Evolutionary conservation across 2,329 filamentous ascomycete genomes (phyloP).

Genomic region (Apiospora marii): DNA sequence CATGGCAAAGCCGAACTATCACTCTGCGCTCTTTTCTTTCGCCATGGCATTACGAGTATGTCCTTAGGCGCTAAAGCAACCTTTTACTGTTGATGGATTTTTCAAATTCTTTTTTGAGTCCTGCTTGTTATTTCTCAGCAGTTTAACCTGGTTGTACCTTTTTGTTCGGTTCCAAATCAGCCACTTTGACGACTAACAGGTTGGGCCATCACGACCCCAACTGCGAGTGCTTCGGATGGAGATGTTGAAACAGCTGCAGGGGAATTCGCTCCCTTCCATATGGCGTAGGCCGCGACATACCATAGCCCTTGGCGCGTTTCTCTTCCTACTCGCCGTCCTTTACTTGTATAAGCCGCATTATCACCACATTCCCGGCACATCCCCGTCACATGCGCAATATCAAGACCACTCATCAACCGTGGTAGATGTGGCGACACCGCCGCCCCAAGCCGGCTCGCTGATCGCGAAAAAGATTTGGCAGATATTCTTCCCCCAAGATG

Average conservation of each 20-base stretch:
- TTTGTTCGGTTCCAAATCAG: background rate
- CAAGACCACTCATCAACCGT: background rate
- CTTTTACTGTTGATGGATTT: background rate
- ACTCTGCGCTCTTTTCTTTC: background rate
- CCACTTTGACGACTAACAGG: background rate
- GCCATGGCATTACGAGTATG: background rate
- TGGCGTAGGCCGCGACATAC: constrained; percentile 1
- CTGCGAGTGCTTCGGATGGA: background rate
- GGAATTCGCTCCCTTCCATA: constrained; percentile 9
- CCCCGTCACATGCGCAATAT: background rate
- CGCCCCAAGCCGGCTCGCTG: background rate
- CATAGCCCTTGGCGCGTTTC: background rate
- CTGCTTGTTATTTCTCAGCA: background rate
- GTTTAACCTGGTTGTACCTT: background rate
- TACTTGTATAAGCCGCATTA: background rate
- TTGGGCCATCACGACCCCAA: background rate
- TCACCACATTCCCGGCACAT: background rate
- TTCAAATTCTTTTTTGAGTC: background rate
- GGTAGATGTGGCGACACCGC: background rate
- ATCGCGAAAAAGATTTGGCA: constrained; percentile 41
- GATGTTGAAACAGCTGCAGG: constrained; percentile 4
- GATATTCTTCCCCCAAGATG: constrained; percentile 34
- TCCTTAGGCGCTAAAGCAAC: background rate
- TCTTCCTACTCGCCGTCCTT: background rate
- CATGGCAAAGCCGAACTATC: background rate